A percentile compares a stretch with the other conserved stretches of the same genome.
These are phyloP conservation scores for Mycena sanguinolenta DNA, from an alignment of 768 basidiomycete species.

Conservation along the genomic window DNA sequence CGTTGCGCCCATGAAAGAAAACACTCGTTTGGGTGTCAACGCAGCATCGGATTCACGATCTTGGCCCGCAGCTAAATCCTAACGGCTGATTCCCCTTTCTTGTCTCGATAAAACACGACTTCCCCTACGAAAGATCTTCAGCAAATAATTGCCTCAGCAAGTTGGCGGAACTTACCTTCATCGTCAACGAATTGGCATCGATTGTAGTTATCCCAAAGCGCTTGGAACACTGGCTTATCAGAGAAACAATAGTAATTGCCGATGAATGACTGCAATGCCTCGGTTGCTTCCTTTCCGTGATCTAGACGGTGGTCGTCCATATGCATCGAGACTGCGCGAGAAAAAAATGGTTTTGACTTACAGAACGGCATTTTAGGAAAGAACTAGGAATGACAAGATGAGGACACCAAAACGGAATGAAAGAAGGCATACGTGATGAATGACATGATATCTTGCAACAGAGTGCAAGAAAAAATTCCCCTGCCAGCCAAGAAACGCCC, in stretches of 20 bases:
- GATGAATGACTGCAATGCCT: slow-evolving; percentile 44
- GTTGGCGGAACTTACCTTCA: slow-evolving; percentile 36
- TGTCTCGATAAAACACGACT: slow-evolving; percentile 30
- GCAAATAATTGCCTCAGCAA: neutral
- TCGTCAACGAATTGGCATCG: slow-evolving; percentile 53
- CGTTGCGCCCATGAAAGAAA: too few species aligned
- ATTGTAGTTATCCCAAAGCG: slow-evolving; percentile 50
- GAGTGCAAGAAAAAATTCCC: slow-evolving; percentile 67
- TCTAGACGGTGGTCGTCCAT: slow-evolving; percentile 6
- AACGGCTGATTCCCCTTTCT: slow-evolving; percentile 5
- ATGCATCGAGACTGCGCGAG: too few species aligned
- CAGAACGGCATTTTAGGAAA: slow-evolving; percentile 73
- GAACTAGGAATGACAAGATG: slow-evolving; percentile 51
- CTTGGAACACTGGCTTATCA: slow-evolving; percentile 44
- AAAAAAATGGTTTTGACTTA: neutral
- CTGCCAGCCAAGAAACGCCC: slow-evolving; percentile 60
- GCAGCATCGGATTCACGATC: too few species aligned
- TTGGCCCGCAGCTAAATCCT: too few species aligned
- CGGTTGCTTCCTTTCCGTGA: slow-evolving; percentile 47
- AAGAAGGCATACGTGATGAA: slow-evolving; percentile 64
- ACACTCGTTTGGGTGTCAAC: too few species aligned
- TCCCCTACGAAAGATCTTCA: neutral
- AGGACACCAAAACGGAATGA: neutral
- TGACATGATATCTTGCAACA: slow-evolving; percentile 73
- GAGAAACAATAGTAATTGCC: slow-evolving; percentile 47